Conservation (phyloP, 2,329 filamentous ascomycete species). For the Canariomyces notabilis region DNA sequence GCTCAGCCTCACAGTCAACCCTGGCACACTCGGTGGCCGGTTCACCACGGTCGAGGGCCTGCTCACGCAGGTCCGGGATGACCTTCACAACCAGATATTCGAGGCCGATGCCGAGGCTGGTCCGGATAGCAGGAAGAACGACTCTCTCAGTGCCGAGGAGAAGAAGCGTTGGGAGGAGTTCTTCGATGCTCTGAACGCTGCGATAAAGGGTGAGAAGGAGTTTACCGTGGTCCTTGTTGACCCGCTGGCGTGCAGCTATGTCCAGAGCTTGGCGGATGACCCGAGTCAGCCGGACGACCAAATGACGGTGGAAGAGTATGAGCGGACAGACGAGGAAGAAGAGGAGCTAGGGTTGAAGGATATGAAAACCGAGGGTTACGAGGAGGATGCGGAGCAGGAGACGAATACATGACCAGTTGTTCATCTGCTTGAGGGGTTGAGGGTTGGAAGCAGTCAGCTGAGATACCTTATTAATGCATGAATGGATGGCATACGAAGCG, state of each 20-base stretch:
- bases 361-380: conserved; percentile 89
- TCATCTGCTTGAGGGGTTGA: too few relatives aligned
- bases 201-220: conserved; percentile 72
- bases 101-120: conserved; percentile 66
- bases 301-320: conserved; percentile 76
- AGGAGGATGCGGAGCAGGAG: conserved; percentile 41
- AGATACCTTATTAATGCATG: too few relatives aligned
- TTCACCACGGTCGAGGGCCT: conserved; percentile 97
- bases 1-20: conserved; percentile 79
- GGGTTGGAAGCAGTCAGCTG: too few relatives aligned
- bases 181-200: conserved; percentile 69
- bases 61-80: conserved; percentile 84
- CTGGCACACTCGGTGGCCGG: conserved; percentile 87
- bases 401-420: not conserved
- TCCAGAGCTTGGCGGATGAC: conserved; percentile 80
- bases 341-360: conserved; percentile 87
- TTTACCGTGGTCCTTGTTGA: conserved; percentile 84
- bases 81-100: conserved; percentile 85
- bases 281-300: conserved; percentile 66
- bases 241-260: conserved; percentile 86
- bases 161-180: conserved; percentile 74
- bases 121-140: conserved; percentile 56
- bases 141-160: conserved; percentile 65
- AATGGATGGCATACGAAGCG: too few relatives aligned
- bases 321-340: conserved; percentile 84